Base-by-base conservation (phyloP, 2,329 filamentous ascomycete species). In the Ophiostoma novo-ulmi region DNA sequence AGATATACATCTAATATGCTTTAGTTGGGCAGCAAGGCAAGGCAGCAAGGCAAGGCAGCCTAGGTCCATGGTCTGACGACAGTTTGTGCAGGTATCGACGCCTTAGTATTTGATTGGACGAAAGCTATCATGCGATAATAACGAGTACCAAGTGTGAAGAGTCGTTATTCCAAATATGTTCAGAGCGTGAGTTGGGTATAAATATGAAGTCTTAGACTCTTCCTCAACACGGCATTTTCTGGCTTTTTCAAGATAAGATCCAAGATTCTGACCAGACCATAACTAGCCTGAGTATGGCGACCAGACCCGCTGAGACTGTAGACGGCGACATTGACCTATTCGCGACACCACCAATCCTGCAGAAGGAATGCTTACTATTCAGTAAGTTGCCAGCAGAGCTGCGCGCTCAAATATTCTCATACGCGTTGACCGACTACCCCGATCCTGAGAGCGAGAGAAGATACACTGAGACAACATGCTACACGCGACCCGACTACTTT, bases 381-480 rank as follows among this genome's bases (percentile, higher is more conserved):
- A 20, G 71, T 1, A 20, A 72, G 1, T 74, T 87, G 0, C 84
- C 85, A 0, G 79, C 80, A 20, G 85, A 87, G 75, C 74, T 87
- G 17, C 82, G 85, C 70, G 78, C 79, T 72, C 74, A 77, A 1
- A 84, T 87, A 67, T 87, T 84, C 74, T 71, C 76, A 11, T 77
- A 76, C 64, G 79, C 77, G 0, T 75, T 85, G 3, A 76, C 79
- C 6, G 80, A 80, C 39, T 80, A 78, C 41, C 77, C 79, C 11
- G 80, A 82, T 58, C 74, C 76, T 5, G 70, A 73, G 1, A 74
- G 75, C 0, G 69, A 73, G 1, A 70, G 68, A 1, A 73, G 72
- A 0, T 81, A 81, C 75, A 68, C 35, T 0, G 63, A 70, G 7
- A 70, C 76, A 2, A 79, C 80, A 4, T 80, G 77, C 74, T 84